Evolutionary conservation across 495 filamentous ascomycete genomes (phyloP), one percentile per base, ranked within the genome.

Genomic region (Penicillium daleae): DNA sequence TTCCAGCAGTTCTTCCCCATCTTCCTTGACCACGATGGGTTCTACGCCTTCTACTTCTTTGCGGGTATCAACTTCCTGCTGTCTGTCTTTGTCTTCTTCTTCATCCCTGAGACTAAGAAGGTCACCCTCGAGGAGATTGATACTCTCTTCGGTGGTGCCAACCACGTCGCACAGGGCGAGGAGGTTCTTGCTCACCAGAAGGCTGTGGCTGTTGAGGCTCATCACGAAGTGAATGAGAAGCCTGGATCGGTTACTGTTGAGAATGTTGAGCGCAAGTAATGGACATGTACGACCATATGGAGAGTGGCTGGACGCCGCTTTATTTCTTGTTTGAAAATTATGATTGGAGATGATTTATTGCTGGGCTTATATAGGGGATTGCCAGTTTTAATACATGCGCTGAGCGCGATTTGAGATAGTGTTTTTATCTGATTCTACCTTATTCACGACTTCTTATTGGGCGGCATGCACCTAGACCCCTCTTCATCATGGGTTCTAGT

Each of bases 51-150:
- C 62, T 82, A 82, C 68, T 75, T 84, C 67, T 82, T 83, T 60
- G 80, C 77, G 0, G 78, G 79, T 12, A 80, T 83, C 51, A 87
- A 88, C 64, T 72, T 85, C 61, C 58, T 85, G n/a, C 77, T 87
- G 26, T 87, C 87, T 1, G 76, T 79, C n/a, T 93, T 92, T 62
- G 83, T 92, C 42, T 91, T 78, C 78, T 90, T 89, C 77, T 87
- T 88, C 59, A 84, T 92, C 33, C 89, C 89, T 0, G 89, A 92
- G 78, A 92, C 89, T 2, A 91, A 91, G 77, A 74, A 88, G 44
- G 78, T 91, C 19, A 70, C 84, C 29, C 78, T 90, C 7, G 87
- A 90, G 71, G 86, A 89, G 65, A 89, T 89, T 58, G 87, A 88
- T 66, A 75, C 76, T 19, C 69, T 87, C 32, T 88, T 88, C 54